A percentile compares a stretch with the other conserved stretches of the same genome.
phyloP scores from a whole-genome alignment of 345 rosid species.

The Euclidium syriacum region DNA sequence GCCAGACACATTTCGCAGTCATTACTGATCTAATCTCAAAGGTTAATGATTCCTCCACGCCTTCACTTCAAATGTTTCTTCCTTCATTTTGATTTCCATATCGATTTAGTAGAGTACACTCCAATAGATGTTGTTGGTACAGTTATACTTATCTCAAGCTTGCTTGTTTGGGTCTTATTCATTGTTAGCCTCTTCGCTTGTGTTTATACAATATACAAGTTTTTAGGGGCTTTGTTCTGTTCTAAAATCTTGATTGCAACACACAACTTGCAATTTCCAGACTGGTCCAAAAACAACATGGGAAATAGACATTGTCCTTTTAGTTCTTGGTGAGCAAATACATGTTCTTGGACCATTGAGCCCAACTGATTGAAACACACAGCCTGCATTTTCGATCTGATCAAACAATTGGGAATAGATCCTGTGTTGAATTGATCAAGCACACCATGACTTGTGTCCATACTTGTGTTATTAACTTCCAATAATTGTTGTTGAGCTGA shows the following conservation, averaged over 20 bases:
- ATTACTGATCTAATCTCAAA: constrained; percentile 50
- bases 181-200: neutral
- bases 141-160: neutral
- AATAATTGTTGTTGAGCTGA: neutral
- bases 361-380: neutral
- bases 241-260: neutral
- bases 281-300: neutral
- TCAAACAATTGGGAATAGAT: neutral
- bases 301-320: neutral
- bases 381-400: neutral
- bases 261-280: neutral
- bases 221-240: neutral
- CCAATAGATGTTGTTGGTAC: neutral
- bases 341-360: neutral
- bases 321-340: neutral
- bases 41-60: too few species aligned
- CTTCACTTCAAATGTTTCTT: neutral
- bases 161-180: neutral
- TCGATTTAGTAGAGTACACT: neutral
- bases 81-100: neutral
- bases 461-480: neutral
- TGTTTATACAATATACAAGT: neutral
- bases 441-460: neutral
- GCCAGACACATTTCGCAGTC: constrained; percentile 58
- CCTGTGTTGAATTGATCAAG: neutral